phyloP scores from a whole-genome alignment of 75 land plant genomes.

The Larix kaempferi region DNA sequence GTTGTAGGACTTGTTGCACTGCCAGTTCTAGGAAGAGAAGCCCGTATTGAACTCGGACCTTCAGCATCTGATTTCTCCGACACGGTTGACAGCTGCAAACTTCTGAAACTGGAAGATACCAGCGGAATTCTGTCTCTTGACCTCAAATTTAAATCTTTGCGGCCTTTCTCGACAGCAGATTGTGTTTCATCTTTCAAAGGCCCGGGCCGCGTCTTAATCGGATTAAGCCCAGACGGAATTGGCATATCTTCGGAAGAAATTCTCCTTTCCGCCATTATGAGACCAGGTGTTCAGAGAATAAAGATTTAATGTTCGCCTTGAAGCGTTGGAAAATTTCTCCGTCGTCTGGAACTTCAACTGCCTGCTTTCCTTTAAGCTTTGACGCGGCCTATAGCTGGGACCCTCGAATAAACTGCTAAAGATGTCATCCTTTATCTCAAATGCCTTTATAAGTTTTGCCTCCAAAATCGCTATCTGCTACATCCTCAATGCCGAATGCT shows the following conservation, averaged over 20 bases:
- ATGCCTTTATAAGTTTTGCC: no score
- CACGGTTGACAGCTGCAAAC: background rate
- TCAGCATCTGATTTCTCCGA: background rate
- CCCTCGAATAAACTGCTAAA: no score
- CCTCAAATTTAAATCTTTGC: no score
- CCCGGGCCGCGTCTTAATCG: constrained; percentile 30
- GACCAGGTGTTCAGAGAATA: background rate
- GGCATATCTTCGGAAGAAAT: constrained; percentile 5
- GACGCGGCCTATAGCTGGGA: no score
- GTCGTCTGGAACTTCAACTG: no score
- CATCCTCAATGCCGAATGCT: no score
- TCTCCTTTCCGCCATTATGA: constrained; percentile 17
- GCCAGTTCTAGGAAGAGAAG: background rate
- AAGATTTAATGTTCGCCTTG: background rate
- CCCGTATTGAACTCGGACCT: background rate
- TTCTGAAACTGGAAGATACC: background rate
- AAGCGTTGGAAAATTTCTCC: no score
- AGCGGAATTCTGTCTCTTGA: background rate
- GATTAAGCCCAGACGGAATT: constrained; percentile 40
- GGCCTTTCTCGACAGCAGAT: no score
- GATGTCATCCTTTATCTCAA: no score
- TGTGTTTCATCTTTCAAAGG: constrained; percentile 2
- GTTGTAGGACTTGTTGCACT: background rate
- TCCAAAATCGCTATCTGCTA: no score
- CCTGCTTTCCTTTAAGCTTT: no score